Evolutionary conservation across 257 asterid genomes (phyloP), one percentile per base, ranked within the genome.

Genomic region (Nicotiana benthamiana): DNA sequence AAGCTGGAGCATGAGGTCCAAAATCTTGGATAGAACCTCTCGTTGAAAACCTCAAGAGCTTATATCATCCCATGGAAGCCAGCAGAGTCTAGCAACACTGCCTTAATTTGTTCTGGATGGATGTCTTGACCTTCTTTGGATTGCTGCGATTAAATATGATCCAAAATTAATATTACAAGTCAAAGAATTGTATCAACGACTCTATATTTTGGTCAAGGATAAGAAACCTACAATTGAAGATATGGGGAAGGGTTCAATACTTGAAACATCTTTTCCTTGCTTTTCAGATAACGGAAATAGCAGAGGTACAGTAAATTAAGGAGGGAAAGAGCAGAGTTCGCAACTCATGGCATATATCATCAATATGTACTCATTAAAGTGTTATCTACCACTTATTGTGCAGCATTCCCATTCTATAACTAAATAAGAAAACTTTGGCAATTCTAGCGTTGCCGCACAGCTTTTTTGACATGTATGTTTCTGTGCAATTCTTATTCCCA

Each of bases 51-150:
- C 12, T 13, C 20, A 46, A 16, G 5, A 46, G 82, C 88, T 88
- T 87, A 92, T 34, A 88, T 82, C 89, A 90, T 84, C 75, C 93
- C 95, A 57, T 83, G 92, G 83, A 89, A 93, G 83, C 96, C 97
- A 68, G 97, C 96, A n/a, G 96, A 87, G 43, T 94, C 97, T 80
- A 94, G 79, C 43, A 93, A 93, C 72, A 87, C 84, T 16, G 97
- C 93, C 84, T 91, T 93, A 89, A 94, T 94, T 13, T 93, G 96
- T 75, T 94, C 97, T 1, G 97, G 94, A 68, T 88, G 90, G 17
- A 93, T 83, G 9, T 93, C 97, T 82, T 88, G 92, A 20, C 94
- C 93, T 74, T 93, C 98, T 61, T 86, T 88, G 86, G 93, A 89
- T 92, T 92, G 98, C 99, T 96, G 90, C 65, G 3, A 65, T 57